Evolutionary conservation across 129 eudicot species (phyloP).

Genomic region (Helianthus annuus): DNA sequence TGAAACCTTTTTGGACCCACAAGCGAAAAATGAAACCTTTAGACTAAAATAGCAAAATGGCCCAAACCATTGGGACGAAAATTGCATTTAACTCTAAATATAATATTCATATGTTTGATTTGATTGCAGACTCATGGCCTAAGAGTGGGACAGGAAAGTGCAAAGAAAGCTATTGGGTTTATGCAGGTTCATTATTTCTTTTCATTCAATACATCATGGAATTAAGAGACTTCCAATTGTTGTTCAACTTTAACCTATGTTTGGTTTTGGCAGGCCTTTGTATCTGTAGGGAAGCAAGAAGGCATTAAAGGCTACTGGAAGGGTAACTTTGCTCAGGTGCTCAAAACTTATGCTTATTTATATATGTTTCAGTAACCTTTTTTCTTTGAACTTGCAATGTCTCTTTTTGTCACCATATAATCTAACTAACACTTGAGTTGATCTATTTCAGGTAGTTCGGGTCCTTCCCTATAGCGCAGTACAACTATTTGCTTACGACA

Average conservation of each 20-base stretch:
- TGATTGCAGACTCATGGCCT: conserved; percentile 86
- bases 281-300: conserved; percentile 76
- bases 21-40: too few relatives aligned
- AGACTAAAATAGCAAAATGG: too few relatives aligned
- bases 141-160: conserved; percentile 76
- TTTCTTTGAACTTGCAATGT: conserved; percentile 5
- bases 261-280: conserved; percentile 52
- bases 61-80: too few relatives aligned
- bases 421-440: background rate
- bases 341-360: too few relatives aligned
- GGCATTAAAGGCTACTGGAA: conserved; percentile 95
- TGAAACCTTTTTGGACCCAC: too few relatives aligned
- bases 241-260: too few relatives aligned
- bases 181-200: conserved; percentile 50
- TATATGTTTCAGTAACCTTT: too few relatives aligned
- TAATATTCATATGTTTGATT: too few relatives aligned
- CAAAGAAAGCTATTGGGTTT: conserved; percentile 78
- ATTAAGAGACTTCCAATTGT: background rate
- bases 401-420: too few relatives aligned
- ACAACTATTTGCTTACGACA: conserved; percentile 85
- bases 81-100: too few relatives aligned
- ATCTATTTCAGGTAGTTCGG: conserved; percentile 63
- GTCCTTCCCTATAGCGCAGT: conserved; percentile 94
- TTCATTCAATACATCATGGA: background rate
- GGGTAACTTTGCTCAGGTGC: conserved; percentile 91